phyloP scores from a whole-genome alignment of 148 eudicot genomes.

The Rheum nobile region DNA sequence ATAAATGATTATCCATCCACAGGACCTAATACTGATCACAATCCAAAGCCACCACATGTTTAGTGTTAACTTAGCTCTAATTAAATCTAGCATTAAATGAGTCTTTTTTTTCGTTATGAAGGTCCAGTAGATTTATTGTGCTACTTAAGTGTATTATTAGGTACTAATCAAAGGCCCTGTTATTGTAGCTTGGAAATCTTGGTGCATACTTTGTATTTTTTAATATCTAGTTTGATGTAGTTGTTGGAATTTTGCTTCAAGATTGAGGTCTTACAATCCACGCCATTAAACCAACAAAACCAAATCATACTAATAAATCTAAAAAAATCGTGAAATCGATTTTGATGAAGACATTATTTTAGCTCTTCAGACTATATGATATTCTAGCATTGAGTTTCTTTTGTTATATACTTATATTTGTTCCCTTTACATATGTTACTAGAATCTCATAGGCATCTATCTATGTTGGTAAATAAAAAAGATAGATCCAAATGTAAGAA shows the following conservation, averaged over 20 bases:
- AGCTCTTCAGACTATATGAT: too few species aligned
- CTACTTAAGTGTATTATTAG: neutral
- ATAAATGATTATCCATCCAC: slow-evolving; percentile 36
- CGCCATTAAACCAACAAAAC: too few species aligned
- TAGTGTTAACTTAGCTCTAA: neutral
- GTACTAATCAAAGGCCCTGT: neutral
- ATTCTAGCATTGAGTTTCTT: neutral
- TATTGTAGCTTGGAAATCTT: neutral
- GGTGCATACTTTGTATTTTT: neutral
- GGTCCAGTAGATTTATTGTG: neutral
- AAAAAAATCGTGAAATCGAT: neutral
- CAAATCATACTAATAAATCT: too few species aligned
- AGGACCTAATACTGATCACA: slow-evolving; percentile 35
- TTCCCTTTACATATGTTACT: neutral
- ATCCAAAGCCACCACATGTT: slow-evolving; percentile 29
- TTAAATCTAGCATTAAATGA: neutral
- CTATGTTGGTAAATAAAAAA: neutral
- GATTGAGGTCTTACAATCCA: neutral
- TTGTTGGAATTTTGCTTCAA: neutral
- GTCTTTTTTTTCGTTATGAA: too few species aligned
- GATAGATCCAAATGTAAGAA: neutral
- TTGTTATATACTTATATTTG: neutral
- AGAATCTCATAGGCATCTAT: neutral
- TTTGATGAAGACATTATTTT: too few species aligned
- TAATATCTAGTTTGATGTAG: neutral